A percentile compares a stretch with the other conserved stretches of the same genome.
Evolutionary conservation across 768 basidiomycete species (phyloP).

Genomic region (Arthromyces matolae): DNA sequence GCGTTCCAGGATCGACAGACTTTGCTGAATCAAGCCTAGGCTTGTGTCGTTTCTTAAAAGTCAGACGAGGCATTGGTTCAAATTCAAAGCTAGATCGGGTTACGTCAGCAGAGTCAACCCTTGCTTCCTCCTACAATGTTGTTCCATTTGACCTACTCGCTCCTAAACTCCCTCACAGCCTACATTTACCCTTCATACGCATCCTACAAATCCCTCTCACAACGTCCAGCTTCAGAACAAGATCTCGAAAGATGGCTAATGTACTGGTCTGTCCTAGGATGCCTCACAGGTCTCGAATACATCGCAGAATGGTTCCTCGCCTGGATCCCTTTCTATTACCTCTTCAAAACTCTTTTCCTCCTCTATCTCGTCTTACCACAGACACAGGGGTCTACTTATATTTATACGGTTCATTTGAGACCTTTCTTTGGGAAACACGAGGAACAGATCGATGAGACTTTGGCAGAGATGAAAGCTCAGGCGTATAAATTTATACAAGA

Average conservation of each 20-base stretch:
- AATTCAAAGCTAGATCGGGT: background rate
- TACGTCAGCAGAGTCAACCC: background rate
- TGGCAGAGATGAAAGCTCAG: constrained; percentile 59
- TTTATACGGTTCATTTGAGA: constrained; percentile 76
- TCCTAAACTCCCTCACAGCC: constrained; percentile 70
- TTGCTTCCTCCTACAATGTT: constrained; percentile 30
- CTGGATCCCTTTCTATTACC: no score
- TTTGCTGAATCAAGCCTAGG: background rate
- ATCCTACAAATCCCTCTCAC: constrained; percentile 91
- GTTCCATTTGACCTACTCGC: constrained; percentile 46
- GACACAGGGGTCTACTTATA: constrained; percentile 80
- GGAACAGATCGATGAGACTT: constrained; percentile 74
- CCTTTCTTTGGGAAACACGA: constrained; percentile 86
- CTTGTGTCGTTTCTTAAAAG: constrained; percentile 11
- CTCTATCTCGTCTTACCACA: constrained; percentile 63
- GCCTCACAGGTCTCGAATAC: constrained; percentile 78
- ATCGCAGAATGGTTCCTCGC: constrained; percentile 83
- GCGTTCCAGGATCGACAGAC: constrained; percentile 12
- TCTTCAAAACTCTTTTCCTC: constrained; percentile 42
- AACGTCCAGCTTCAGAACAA: constrained; percentile 78
- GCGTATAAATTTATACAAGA: constrained; percentile 65
- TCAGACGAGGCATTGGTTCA: background rate
- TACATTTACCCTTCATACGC: constrained; percentile 94
- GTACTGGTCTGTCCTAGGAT: constrained; percentile 93
- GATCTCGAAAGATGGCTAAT: constrained; percentile 94